These are phyloP conservation scores for Uronychia setigera DNA, from an alignment of 73 alveolate species.

Conservation along the genomic window DNA sequence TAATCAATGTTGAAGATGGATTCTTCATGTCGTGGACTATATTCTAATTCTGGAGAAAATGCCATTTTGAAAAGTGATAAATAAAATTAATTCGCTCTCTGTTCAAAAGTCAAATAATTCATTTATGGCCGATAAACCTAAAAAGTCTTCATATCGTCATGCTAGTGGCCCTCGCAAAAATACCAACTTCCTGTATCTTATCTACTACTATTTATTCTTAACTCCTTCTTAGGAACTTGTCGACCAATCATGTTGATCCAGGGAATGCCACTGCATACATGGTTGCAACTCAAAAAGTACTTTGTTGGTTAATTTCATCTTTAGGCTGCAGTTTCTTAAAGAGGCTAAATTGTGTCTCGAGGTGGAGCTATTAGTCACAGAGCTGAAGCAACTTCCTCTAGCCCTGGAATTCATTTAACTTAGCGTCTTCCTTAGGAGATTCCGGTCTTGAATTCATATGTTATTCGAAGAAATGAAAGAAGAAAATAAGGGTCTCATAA, in stretches of 20 bases:
- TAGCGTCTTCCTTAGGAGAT: background rate
- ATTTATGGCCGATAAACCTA: background rate
- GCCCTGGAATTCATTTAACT: background rate
- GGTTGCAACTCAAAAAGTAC: background rate
- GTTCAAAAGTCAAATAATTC: background rate
- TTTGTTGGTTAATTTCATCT: background rate
- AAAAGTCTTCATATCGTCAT: background rate
- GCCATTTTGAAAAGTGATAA: background rate
- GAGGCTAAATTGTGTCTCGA: background rate
- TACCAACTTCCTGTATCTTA: background rate
- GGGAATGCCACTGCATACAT: background rate
- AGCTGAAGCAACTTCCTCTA: background rate
- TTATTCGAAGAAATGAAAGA: background rate
- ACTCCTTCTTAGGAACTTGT: background rate
- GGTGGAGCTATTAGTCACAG: background rate
- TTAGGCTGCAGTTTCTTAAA: background rate
- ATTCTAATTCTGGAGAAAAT: background rate
- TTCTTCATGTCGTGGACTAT: background rate
- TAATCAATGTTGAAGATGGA: background rate
- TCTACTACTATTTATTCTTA: background rate
- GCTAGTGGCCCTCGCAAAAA: constrained; percentile 1
- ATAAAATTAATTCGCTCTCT: background rate
- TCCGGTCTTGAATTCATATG: background rate
- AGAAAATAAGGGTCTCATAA: background rate
- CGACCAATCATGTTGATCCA: background rate